These are phyloP conservation scores for Chlamydomonas schloesseri DNA, from an alignment of 139 green algal species.

Conservation along the genomic window DNA sequence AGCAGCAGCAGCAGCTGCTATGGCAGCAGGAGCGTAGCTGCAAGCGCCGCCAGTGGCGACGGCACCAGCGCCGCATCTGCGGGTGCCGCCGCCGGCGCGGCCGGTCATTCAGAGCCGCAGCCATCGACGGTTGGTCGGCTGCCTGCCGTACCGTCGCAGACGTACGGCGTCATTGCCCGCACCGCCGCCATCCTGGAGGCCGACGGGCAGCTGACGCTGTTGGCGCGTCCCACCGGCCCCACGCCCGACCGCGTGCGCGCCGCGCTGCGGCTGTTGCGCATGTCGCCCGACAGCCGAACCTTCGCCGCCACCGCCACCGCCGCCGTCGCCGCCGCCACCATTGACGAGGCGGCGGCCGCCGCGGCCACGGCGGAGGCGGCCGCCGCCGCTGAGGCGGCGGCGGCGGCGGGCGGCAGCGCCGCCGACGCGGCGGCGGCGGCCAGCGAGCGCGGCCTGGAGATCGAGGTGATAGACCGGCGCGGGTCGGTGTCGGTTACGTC, in stretches of 20 bases:
- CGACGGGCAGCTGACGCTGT: conserved; percentile 22
- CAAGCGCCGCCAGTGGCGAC: too few species aligned
- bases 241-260: conserved; percentile 5
- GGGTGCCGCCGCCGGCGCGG: neutral
- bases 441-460: neutral
- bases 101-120: neutral
- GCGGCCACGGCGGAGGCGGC: neutral
- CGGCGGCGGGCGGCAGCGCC: neutral
- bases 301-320: neutral
- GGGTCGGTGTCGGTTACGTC: neutral
- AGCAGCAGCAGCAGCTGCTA: too few species aligned
- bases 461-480: neutral
- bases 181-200: conserved; percentile 15
- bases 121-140: neutral
- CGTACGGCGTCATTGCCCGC: neutral
- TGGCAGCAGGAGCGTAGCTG: neutral
- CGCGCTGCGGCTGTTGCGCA: conserved; percentile 7
- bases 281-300: neutral
- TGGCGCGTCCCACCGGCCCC: conserved; percentile 17
- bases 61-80: neutral
- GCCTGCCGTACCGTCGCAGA: conserved; percentile 24
- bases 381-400: neutral
- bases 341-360: neutral
- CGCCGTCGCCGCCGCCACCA: neutral
- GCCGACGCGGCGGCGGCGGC: neutral